Evolutionary conservation across 2,329 filamentous ascomycete species (phyloP).

Genomic region (Aspergillus felis): DNA sequence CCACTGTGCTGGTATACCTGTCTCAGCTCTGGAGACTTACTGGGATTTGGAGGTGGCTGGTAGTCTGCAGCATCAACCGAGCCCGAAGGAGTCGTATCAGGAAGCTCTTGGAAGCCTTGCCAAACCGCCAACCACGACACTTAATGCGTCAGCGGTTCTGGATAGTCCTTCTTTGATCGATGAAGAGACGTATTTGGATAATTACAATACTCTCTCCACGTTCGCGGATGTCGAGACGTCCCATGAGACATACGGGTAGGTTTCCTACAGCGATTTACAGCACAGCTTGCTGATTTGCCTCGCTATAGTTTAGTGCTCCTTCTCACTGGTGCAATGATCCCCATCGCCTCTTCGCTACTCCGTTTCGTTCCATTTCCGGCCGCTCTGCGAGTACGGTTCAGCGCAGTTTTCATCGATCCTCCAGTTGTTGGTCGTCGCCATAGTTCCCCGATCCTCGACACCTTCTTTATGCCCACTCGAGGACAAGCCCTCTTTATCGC

Average conservation of each 20-base stretch:
- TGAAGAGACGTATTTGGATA: background rate
- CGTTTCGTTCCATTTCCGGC: background rate
- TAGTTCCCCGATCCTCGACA: background rate
- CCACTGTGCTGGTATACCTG: background rate
- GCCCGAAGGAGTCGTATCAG: background rate
- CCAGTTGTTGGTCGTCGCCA: background rate
- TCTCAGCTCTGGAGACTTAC: background rate
- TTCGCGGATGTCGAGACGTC: background rate
- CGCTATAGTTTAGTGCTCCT: background rate
- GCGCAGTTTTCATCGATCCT: background rate
- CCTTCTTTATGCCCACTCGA: conserved; percentile 1
- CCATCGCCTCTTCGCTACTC: background rate
- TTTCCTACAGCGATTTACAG: background rate
- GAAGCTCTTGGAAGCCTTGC: background rate
- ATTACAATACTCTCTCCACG: background rate
- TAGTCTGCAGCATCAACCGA: background rate
- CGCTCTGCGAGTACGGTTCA: background rate
- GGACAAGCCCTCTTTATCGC: conserved; percentile 1
- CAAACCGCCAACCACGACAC: background rate
- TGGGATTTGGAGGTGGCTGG: conserved; percentile 3
- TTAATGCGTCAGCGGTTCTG: background rate
- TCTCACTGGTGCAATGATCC: background rate
- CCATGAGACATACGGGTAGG: background rate
- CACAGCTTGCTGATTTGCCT: background rate
- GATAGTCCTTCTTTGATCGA: background rate